These are phyloP conservation scores for Isochrysis galbana DNA, from an alignment of 78 protist genomes.

Conservation along the genomic window DNA sequence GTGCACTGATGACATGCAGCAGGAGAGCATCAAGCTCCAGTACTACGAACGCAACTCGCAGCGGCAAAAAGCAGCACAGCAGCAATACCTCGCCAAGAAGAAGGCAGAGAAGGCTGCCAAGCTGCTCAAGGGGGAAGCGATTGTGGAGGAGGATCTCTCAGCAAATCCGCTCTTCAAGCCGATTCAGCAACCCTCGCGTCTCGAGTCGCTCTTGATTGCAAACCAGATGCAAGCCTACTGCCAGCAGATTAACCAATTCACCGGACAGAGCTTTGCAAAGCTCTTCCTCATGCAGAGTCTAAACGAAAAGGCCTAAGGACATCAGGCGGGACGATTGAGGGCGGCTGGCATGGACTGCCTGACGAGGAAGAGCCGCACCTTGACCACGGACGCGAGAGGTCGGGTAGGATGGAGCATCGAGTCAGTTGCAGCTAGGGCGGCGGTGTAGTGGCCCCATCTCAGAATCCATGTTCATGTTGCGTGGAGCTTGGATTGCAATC, in stretches of 20 bases:
- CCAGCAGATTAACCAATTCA: slow-evolving; percentile 59
- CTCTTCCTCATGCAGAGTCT: background rate
- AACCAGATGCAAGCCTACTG: slow-evolving; percentile 66
- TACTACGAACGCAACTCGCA: slow-evolving; percentile 1
- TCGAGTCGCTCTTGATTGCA: slow-evolving; percentile 64
- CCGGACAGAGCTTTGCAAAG: slow-evolving; percentile 12
- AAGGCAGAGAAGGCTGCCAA: background rate
- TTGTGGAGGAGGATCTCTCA: background rate
- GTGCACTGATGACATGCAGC: slow-evolving; percentile 25
- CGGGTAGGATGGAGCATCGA: no score
- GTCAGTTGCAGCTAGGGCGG: no score
- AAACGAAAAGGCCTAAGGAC: background rate
- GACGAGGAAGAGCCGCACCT: no score
- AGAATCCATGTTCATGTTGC: no score
- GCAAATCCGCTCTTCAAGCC: slow-evolving; percentile 19
- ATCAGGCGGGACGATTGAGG: background rate
- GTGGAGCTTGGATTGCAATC: no score
- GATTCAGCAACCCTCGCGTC: slow-evolving; percentile 55
- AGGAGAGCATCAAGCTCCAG: slow-evolving; percentile 14
- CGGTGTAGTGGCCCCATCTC: no score
- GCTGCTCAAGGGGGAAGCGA: background rate
- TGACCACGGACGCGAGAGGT: no score
- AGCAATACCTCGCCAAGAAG: no score
- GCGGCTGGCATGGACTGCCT: no score
- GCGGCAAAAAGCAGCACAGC: background rate